Percentiles rank a stretch among this genome's conserved stretches.
These are phyloP conservation scores for Glycine soja DNA, from an alignment of 306 rosid species.

Conservation along the genomic window DNA sequence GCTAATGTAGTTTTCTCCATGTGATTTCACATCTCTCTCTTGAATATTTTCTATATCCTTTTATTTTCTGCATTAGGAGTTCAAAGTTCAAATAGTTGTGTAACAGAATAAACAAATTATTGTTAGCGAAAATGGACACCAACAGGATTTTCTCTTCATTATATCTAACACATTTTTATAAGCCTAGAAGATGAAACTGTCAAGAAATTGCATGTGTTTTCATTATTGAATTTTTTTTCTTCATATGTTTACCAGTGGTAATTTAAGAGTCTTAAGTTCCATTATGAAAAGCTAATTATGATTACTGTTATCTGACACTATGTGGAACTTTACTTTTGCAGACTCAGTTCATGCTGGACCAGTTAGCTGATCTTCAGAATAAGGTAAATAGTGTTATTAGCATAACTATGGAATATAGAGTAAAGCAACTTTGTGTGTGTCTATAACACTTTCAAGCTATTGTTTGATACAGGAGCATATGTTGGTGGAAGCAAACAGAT, in stretches of 20 bases:
- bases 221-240: neutral
- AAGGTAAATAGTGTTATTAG: conserved; percentile 58
- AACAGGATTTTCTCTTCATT: conserved; percentile 3
- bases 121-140: neutral
- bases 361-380: conserved; percentile 86
- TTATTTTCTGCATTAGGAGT: neutral
- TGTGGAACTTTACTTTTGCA: conserved; percentile 55
- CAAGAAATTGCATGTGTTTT: conserved; percentile 1
- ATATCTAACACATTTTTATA: neutral
- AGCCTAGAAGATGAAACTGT: neutral
- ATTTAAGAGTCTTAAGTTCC: neutral
- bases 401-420: neutral
- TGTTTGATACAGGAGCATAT: conserved; percentile 71
- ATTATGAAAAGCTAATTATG: neutral
- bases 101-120: neutral
- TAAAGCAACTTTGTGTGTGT: conserved; percentile 14
- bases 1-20: neutral
- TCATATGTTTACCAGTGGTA: neutral
- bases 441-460: conserved; percentile 23
- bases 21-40: neutral
- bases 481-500: conserved; percentile 81
- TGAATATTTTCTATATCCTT: neutral
- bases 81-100: neutral
- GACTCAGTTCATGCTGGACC: conserved; percentile 99
- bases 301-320: neutral